A percentile compares a stretch with the other conserved stretches of the same genome.
phyloP scores from a whole-genome alignment of 306 rosid genomes.

The Prunus armeniaca region DNA sequence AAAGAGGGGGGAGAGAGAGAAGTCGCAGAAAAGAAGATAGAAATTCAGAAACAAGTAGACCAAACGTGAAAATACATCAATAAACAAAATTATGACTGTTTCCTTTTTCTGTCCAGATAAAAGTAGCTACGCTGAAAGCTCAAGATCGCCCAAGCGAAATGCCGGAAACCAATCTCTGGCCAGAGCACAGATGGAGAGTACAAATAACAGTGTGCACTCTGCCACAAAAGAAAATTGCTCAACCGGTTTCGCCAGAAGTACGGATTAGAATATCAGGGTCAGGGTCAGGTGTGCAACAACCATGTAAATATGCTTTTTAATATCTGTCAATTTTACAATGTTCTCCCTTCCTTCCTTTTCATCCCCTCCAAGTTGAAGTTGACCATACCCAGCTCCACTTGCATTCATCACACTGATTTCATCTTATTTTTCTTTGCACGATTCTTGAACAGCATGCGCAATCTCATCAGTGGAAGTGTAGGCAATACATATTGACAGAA shows the following conservation, averaged over 20 bases:
- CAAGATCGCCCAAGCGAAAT: constrained; percentile 40
- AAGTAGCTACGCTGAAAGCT: constrained; percentile 35
- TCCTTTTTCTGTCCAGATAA: constrained; percentile 41
- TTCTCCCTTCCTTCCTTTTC: constrained; percentile 23
- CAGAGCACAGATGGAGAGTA: constrained; percentile 40
- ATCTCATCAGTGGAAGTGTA: constrained; percentile 48
- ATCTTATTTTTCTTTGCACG: constrained; percentile 38
- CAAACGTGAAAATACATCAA: neutral
- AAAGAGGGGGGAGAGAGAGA: too few relatives aligned
- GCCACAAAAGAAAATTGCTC: constrained; percentile 57
- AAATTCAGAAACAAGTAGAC: neutral
- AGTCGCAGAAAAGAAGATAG: neutral
- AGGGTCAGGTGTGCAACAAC: constrained; percentile 33
- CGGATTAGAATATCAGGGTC: constrained; percentile 39
- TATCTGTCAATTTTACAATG: constrained; percentile 26
- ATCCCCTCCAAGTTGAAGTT: constrained; percentile 11
- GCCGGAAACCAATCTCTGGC: constrained; percentile 45
- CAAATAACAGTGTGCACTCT: constrained; percentile 30
- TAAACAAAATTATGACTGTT: constrained; percentile 18
- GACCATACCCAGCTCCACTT: constrained; percentile 17
- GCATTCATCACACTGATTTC: constrained; percentile 23
- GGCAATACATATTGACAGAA: constrained; percentile 44
- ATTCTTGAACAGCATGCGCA: constrained; percentile 36
- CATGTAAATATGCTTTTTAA: constrained; percentile 40
- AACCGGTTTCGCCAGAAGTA: constrained; percentile 46